A percentile compares a stretch with the other conserved stretches of the same genome.
phyloP scores from a whole-genome alignment of 1,139 yeast genomes.

The Diutina neorugosa region DNA sequence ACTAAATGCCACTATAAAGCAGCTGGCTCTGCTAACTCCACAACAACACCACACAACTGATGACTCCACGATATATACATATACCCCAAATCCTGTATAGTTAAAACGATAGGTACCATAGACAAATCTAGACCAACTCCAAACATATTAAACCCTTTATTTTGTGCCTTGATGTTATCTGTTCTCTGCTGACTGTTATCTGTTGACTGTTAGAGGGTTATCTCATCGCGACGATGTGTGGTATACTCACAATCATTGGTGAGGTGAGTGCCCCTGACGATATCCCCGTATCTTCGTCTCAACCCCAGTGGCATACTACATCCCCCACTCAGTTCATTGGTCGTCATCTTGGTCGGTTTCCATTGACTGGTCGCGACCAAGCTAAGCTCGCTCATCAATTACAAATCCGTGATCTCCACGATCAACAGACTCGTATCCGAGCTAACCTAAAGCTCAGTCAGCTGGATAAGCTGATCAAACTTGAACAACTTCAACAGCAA shows the following conservation, averaged over 20 bases:
- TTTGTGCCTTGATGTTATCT: too few species aligned
- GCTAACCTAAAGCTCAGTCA: neutral
- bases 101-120: neutral
- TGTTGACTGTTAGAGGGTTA: too few species aligned
- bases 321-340: neutral
- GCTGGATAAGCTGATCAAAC: neutral
- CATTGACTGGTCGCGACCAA: neutral
- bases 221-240: neutral
- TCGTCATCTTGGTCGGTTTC: neutral
- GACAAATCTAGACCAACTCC: neutral
- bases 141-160: too few species aligned
- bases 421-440: too few species aligned
- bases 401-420: neutral
- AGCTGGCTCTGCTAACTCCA: too few species aligned
- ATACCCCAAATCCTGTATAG: neutral
- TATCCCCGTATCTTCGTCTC: neutral
- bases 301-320: neutral
- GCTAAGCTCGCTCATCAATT: neutral
- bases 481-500: neutral
- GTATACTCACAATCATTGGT: neutral
- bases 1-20: neutral
- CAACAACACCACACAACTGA: too few species aligned
- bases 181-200: too few species aligned
- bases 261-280: neutral
- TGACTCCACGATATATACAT: neutral